Percentiles rank a stretch among this genome's conserved stretches.
Evolutionary conservation across 108 stramenopile genomes (phyloP).

Genomic region (Skeletonema grethae): DNA sequence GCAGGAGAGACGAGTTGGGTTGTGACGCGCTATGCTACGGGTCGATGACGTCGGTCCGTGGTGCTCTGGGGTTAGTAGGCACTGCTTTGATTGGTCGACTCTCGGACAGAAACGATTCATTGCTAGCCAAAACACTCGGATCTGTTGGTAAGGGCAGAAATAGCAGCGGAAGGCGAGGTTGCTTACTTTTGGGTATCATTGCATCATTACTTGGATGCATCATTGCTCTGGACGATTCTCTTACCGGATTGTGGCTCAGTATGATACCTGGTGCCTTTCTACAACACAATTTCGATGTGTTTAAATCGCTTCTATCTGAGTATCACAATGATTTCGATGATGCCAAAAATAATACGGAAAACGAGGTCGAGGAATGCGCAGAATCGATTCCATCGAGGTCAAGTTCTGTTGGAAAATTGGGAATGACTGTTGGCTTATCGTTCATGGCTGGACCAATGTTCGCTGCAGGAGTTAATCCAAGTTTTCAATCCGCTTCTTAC

Average conservation of each 20-base stretch:
- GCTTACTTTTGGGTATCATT: conserved; percentile 62
- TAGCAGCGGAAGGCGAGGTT: conserved; percentile 55
- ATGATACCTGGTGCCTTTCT: conserved; percentile 76
- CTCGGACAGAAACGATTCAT: conserved; percentile 56
- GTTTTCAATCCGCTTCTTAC: conserved; percentile 56
- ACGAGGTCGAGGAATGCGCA: not conserved
- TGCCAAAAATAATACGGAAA: conserved; percentile 9
- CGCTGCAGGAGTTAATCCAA: conserved; percentile 47
- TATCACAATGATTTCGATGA: conserved; percentile 62
- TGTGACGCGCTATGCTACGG: conserved; percentile 83
- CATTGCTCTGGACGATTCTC: conserved; percentile 34
- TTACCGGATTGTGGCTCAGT: conserved; percentile 65
- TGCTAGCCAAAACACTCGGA: conserved; percentile 28
- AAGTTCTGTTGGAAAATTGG: conserved; percentile 71
- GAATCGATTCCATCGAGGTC: conserved; percentile 39
- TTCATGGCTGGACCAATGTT: conserved; percentile 83
- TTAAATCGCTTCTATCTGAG: conserved; percentile 75
- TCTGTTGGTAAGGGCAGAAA: conserved; percentile 19
- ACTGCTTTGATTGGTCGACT: conserved; percentile 68
- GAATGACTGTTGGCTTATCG: conserved; percentile 82
- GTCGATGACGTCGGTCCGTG: conserved; percentile 73
- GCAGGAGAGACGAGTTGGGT: conserved; percentile 61
- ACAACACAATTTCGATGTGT: conserved; percentile 79
- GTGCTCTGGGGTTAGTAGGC: conserved; percentile 67
- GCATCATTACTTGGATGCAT: conserved; percentile 56